Evolutionary conservation across 306 rosid genomes (phyloP), one percentile per base, ranked within the genome.

Genomic region (Trifolium pratense): DNA sequence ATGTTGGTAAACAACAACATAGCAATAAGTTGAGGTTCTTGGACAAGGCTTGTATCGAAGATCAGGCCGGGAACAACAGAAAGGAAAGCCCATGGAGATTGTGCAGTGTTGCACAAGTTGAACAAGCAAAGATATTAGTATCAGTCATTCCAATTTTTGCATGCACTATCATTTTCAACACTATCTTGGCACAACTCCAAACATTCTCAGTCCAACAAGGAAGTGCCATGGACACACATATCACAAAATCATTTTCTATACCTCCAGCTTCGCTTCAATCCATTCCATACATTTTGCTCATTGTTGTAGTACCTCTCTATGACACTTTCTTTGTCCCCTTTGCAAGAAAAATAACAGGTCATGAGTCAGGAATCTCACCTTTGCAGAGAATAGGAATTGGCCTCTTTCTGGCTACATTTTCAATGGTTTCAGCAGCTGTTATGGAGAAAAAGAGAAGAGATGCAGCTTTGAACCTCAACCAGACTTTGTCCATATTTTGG

Each of bases 171-270:
- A 46, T 95, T 72, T 95, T 95, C 93, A 91, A 95, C 89, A 90
- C 99, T 14, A 92, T 95, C 66, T 81, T 95, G 49, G 99, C 99
- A 74, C 99, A 95, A 10, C 97, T 95, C 66, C 99, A 95, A 61
- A 95, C 99, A 14, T 95, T 95, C 86, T 91, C 99, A 9, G 99
- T 95, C 71, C 97, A 91, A 73, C 99, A 95, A 86, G 99, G 99
- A 16, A 83, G 86, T 26, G 60, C 87, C 25, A 95, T 95, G 99
- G 82, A 95, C 83, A 88, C 93, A 3, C 85, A 70, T 18, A 80
- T 95, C 39, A 85, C 88, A 7, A 73, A 84, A 61, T 87, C 93
- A 52, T 91, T 95, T 74, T 80, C 43, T 0, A 85, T 95, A 73
- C 99, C 99, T 5, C 97, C 99, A 0, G 99, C 99, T 6, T 91